phyloP scores from a whole-genome alignment of 192 early-diverging fungal species.

The Obelidium mucronatum region DNA sequence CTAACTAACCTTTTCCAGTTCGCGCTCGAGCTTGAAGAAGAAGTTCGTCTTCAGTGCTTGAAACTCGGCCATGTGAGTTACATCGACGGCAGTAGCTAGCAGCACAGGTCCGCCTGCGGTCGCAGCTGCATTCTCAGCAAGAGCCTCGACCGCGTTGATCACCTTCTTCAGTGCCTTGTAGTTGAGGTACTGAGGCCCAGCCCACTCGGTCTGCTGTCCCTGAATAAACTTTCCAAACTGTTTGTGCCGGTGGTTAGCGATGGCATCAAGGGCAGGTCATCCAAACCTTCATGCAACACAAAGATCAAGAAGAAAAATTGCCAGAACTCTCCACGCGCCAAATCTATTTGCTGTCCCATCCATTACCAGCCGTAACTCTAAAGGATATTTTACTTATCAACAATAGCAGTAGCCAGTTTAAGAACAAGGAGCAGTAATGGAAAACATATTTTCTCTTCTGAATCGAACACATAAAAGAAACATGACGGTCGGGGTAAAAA shows the following conservation, averaged over 20 bases:
- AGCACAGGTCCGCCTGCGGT: background rate
- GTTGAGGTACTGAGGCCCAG: constrained; percentile 87
- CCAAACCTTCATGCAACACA: constrained; percentile 14
- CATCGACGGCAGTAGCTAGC: constrained; percentile 12
- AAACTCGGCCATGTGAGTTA: constrained; percentile 45
- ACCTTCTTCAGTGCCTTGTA: constrained; percentile 99
- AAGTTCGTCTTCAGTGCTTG: constrained; percentile 93
- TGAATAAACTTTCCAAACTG: constrained; percentile 99
- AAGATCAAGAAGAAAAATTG: background rate
- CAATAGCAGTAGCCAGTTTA: no score
- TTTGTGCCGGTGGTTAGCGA: background rate
- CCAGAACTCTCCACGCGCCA: background rate
- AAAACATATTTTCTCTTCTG: no score
- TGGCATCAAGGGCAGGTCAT: no score
- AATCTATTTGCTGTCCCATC: background rate
- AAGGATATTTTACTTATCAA: no score
- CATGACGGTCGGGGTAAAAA: no score
- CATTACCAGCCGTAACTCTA: no score
- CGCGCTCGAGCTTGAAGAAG: constrained; percentile 97
- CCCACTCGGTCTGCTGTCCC: constrained; percentile 92
- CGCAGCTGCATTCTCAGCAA: constrained; percentile 14
- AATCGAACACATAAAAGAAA: no score
- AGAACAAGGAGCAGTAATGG: no score
- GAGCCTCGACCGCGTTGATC: constrained; percentile 66
- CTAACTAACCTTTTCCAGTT: constrained; percentile 83